Evolutionary conservation across 495 filamentous ascomycete genomes (phyloP), one percentile per base, ranked within the genome.

Genomic region (Penicillium samsonianum): DNA sequence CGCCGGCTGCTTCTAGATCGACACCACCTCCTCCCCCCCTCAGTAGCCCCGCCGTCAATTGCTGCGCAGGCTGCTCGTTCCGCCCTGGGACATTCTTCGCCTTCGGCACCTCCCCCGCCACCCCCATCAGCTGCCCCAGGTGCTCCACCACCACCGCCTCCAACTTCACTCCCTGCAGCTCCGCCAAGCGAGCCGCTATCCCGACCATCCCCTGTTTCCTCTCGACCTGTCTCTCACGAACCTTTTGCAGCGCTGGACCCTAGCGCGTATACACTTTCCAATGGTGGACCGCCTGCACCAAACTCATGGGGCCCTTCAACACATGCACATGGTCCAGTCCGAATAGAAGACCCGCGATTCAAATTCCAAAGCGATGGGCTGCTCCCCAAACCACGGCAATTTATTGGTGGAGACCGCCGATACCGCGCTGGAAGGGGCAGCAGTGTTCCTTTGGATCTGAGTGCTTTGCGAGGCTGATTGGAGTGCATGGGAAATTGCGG

Each of bases 351-450:
- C 71, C 66, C 76, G 55, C 79, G 92, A 65, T 98, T 90, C 85
- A 90, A 87, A 63, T 98, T 97, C 70, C 85, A 90, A 62, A 79
- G 84, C 30, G 93, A 98, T 54, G 83, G 82, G 33, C 80, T 90
- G 59, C 77, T 98, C 19, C 92, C 94, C 2, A 92, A 90, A 64
- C 93, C 94, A 42, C 80, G 92, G 56, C 83, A 85, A 3, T 97
- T 94, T 66, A 69, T 77, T 8, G 89, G 90, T 3, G 84, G 79
- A 28, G 70, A 76, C 33, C 90, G 89, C 67, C 82, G 84, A 63
- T 98, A 98, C 73, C 80, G 92, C 40, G 94, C 93, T 25, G 94
- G 94, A 9, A 82, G 92, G 67, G 93, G 90, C 22, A 96, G 91
- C 73, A 96, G 89, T 77, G 91, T 98, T 40, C 94, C 94, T 40